Evolutionary conservation across 352 stramenopile genomes (phyloP).

Genomic region (Pythium sukuiense): DNA sequence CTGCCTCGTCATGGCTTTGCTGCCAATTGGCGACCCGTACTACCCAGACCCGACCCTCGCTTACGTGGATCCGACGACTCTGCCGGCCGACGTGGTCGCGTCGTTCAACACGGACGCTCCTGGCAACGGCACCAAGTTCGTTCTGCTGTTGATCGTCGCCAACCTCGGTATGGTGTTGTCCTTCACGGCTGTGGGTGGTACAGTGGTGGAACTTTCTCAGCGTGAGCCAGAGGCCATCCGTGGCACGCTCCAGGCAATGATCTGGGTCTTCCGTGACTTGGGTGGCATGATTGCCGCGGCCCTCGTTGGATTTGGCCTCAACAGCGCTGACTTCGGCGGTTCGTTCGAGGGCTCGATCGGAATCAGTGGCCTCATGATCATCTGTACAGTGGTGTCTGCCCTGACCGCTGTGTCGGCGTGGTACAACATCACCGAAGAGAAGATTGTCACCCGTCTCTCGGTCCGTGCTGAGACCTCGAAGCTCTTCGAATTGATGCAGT

Average conservation of each 20-base stretch:
- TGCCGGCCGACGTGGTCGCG: slow-evolving; percentile 18
- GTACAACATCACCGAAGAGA: slow-evolving; percentile 29
- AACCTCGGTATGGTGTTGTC: slow-evolving; percentile 60
- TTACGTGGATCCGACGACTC: slow-evolving; percentile 7
- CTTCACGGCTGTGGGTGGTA: slow-evolving; percentile 45
- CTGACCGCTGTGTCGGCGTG: slow-evolving; percentile 4
- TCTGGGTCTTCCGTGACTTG: slow-evolving; percentile 21
- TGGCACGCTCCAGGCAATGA: slow-evolving; percentile 36
- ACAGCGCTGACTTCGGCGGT: slow-evolving; percentile 31
- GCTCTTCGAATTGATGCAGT: slow-evolving; percentile 33
- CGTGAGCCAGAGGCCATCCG: slow-evolving; percentile 31
- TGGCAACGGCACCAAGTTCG: slow-evolving; percentile 32
- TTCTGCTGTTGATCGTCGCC: slow-evolving; percentile 47
- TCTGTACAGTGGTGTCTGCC: slow-evolving; percentile 18
- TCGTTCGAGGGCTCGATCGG: slow-evolving; percentile 17
- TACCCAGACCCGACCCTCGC: slow-evolving; percentile 22
- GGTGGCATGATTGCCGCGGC: slow-evolving; percentile 16
- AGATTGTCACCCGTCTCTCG: slow-evolving; percentile 13
- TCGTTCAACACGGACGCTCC: slow-evolving; percentile 30
- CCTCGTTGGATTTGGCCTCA: slow-evolving; percentile 37
- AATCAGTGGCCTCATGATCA: slow-evolving; percentile 15
- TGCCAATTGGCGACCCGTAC: slow-evolving; percentile 28
- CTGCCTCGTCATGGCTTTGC: slow-evolving; percentile 27
- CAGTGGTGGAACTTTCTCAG: slow-evolving; percentile 38
- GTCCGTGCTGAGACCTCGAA: slow-evolving; percentile 20